phyloP scores from a whole-genome alignment of 2,329 filamentous ascomycete genomes.

The Polychaeton citri region DNA sequence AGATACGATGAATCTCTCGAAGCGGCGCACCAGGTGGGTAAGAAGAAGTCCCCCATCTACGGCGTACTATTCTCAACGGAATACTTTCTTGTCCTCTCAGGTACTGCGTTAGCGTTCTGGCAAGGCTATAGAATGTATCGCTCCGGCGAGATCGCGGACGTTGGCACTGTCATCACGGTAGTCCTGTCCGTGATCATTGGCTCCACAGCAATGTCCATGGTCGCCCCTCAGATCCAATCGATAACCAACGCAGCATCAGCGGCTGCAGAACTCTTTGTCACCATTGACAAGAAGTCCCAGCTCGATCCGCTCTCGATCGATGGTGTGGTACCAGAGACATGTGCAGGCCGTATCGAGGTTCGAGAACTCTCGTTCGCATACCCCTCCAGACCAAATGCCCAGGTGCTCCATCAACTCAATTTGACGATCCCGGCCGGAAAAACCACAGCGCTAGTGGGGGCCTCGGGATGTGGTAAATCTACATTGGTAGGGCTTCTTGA shows the following conservation, averaged over 20 bases:
- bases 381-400: conserved; percentile 23
- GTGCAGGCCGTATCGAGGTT: conserved; percentile 20
- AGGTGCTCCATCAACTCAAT: conserved; percentile 30
- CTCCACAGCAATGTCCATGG: conserved; percentile 19
- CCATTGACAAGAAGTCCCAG: conserved; percentile 21
- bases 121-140: conserved; percentile 19
- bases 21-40: conserved; percentile 24
- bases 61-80: conserved; percentile 25
- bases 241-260: conserved; percentile 23
- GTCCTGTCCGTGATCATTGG: conserved; percentile 11
- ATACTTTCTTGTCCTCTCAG: conserved; percentile 25
- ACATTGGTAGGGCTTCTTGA: conserved; percentile 40
- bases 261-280: conserved; percentile 21
- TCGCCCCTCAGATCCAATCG: conserved; percentile 23
- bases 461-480: conserved; percentile 46
- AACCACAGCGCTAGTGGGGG: conserved; percentile 44
- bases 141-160: conserved; percentile 5
- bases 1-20: conserved; percentile 21
- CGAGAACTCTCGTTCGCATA: conserved; percentile 27
- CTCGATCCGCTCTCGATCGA: conserved; percentile 15
- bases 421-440: conserved; percentile 29
- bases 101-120: conserved; percentile 23
- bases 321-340: neutral
- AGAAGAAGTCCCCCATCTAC: conserved; percentile 25
- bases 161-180: conserved; percentile 12